Evolutionary conservation across 2,329 filamentous ascomycete species (phyloP), one percentile per base, ranked within the genome.

Genomic region (Fusarium sororula): DNA sequence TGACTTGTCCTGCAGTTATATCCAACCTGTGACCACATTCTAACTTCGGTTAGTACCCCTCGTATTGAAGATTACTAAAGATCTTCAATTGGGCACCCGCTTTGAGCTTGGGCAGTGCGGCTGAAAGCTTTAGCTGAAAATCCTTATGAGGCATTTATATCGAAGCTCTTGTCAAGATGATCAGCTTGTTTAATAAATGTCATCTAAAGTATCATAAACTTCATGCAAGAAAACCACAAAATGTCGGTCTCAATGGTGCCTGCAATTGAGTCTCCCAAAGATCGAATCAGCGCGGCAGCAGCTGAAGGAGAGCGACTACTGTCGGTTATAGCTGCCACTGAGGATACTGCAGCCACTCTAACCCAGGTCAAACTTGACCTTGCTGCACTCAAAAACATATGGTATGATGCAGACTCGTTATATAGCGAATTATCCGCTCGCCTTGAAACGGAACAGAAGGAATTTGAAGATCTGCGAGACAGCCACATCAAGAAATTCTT

Each of bases 321-420:
- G 15, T 62, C 58, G 7, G 8, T 44, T 15, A 44, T 62, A 7
- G 13, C 48, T 7, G 48, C 58, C 11, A 62, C 58, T 38, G 58
- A 62, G 20, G 38, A 55, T 55, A 55, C 48, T 24, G 24, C 38
- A 55, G 48, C 48, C 20, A 44, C 37, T 44, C 18, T 62, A 24
- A 28, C 18, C 4, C 58, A 55, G 15, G 48, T 55, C 6, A 55
- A 62, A 55, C 48, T 62, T 18, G 48, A 55, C 38, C 15, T 62
- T 12, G 58, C 58, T 44, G 38, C 58, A 13, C 38, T 62, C 6
- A 62, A 62, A 28, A 62, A 62, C 20, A 9, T 17, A 20, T 62
- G 48, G 35, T 62, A 62, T 44, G 58, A 62, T 37, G 58, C 58
- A 37, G 47, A 62, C 10, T 6, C 48, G 3, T n/a, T 62, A 35